Evolutionary conservation across 2,329 filamentous ascomycete species (phyloP), one percentile per base, ranked within the genome.

Genomic region (Fusarium albidum): DNA sequence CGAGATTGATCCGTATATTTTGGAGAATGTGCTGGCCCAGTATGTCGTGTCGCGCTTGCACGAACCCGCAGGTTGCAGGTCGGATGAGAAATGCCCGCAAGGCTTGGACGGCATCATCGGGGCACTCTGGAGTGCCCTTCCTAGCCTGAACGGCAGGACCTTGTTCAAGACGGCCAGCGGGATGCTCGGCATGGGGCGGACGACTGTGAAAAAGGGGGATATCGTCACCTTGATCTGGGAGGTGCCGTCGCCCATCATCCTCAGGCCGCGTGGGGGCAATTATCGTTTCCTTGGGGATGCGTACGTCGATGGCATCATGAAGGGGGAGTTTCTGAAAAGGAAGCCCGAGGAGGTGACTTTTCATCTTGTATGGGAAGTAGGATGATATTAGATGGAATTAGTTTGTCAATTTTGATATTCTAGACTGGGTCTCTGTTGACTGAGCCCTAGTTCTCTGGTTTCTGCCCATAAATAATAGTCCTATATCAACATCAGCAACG

Each of bases 301-400:
- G 6, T 57, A 65, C 40, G 52, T 63, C 5, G 56, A 61, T 26
- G 55, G 61, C 5, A 60, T 64, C 17, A 64, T 64, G 61, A 25
- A 46, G 27, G 61, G 59, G 7, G 57, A 63, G 40, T 63, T 63
- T 21, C 42, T 63, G 2, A 15, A 33, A 21, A 61, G 45, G 5
- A 21, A 34, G 9, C 61, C 55, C 2, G 14, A 28, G 7, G 34
- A 55, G 6, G 38, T 32, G 25, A 15, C 31, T 9, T 53, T 54
- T 31, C 35, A 38, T 5, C 42, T 34, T 21, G 18, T 45, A 7
- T 21, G n/a, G n/a, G n/a, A n/a, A n/a, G n/a, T n/a, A n/a, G n/a
- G n/a, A n/a, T n/a, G n/a, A n/a, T n/a, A n/a, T n/a, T n/a, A n/a
- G n/a, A n/a, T n/a, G n/a, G n/a, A n/a, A n/a, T n/a, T n/a, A n/a